phyloP scores from a whole-genome alignment of 2,329 filamentous ascomycete species.

The Conoideocrella luteorostrata region DNA sequence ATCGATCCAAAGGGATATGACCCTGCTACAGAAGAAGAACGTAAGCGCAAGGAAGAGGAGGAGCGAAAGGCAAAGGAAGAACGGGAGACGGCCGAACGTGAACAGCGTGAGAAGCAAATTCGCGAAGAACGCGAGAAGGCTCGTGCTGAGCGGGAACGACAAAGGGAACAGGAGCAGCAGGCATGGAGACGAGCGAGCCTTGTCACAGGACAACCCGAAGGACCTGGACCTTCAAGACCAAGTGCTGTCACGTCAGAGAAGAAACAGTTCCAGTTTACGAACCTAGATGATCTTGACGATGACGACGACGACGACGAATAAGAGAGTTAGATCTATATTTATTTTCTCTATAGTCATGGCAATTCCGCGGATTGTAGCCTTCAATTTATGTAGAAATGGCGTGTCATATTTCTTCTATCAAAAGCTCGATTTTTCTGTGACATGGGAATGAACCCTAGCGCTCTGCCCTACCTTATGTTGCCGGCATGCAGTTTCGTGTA shows the following conservation, averaged over 20 bases:
- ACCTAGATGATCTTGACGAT: conserved; percentile 46
- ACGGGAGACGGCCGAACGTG: conserved; percentile 37
- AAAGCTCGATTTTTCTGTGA: neutral
- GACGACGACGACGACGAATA: conserved; percentile 32
- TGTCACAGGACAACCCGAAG: conserved; percentile 17
- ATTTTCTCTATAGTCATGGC: too few species aligned
- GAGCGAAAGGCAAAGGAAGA: conserved; percentile 41
- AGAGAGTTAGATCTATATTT: neutral
- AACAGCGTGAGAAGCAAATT: conserved; percentile 36
- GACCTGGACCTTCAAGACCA: conserved; percentile 18
- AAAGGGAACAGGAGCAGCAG: conserved; percentile 35
- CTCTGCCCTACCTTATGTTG: neutral
- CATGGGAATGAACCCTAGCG: neutral
- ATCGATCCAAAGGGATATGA: conserved; percentile 56
- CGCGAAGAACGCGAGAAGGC: conserved; percentile 32
- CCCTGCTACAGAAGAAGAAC: conserved; percentile 47
- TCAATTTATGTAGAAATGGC: neutral
- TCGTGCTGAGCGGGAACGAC: conserved; percentile 36
- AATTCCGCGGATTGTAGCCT: too few species aligned
- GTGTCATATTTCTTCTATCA: conserved; percentile 3
- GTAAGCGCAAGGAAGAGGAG: conserved; percentile 44
- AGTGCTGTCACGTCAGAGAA: conserved; percentile 28
- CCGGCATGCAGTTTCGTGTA: conserved; percentile 7
- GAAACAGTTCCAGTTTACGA: conserved; percentile 52
- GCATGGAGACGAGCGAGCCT: conserved; percentile 35